Conservation (phyloP, 2,329 filamentous ascomycete genomes). For the Alternaria gaisen region DNA sequence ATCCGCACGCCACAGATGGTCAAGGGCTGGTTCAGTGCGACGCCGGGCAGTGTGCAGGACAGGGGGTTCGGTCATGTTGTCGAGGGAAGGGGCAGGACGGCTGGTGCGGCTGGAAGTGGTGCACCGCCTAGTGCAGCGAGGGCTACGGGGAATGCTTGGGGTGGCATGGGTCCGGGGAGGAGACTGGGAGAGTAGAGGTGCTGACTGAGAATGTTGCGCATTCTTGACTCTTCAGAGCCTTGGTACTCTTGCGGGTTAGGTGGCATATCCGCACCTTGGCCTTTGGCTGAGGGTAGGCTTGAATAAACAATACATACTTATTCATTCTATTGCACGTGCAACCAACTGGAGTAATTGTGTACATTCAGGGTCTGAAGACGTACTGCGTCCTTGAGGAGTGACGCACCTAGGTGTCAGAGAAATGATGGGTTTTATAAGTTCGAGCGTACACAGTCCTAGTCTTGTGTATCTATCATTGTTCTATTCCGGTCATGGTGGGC, state of each 20-base stretch:
- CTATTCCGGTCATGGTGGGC: fast-evolving
- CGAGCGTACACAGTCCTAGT: no score
- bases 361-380: not conserved
- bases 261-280: not conserved
- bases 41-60: constrained; percentile 54
- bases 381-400: no score
- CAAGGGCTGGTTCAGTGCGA: constrained; percentile 69
- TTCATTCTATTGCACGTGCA: fast-evolving
- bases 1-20: constrained; percentile 78
- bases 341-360: not conserved
- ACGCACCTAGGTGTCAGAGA: no score
- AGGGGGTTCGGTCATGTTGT: constrained; percentile 71
- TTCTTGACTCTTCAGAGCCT: not conserved
- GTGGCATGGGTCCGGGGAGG: constrained; percentile 43
- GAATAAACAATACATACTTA: not conserved
- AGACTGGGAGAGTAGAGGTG: constrained; percentile 36
- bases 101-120: constrained; percentile 24
- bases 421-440: no score
- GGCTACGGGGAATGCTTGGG: constrained; percentile 37
- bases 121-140: constrained; percentile 28
- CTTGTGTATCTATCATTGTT: no score
- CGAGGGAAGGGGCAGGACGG: constrained; percentile 40
- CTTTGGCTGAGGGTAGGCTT: not conserved
- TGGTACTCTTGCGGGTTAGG: not conserved
- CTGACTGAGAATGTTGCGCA: constrained; percentile 12